Conservation (phyloP, 2,329 filamentous ascomycete species). For the Colletotrichum karsti region DNA sequence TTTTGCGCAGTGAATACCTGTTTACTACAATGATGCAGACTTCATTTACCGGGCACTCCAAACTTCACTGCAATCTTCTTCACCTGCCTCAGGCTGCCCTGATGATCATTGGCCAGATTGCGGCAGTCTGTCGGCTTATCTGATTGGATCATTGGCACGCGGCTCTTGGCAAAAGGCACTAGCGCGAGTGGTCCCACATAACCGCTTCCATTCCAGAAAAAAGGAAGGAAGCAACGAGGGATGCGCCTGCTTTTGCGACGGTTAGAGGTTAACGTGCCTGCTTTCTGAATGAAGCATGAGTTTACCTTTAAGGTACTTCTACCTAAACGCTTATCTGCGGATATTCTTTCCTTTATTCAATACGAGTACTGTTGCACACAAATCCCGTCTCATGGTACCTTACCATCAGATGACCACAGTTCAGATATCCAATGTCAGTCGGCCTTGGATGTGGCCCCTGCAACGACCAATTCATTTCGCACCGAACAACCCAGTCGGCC, state of each 20-base stretch:
- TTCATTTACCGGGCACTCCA: too few relatives aligned
- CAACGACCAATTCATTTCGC: not conserved
- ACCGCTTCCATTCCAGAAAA: slow-evolving; percentile 20
- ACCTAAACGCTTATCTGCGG: slow-evolving; percentile 19
- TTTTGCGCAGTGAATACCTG: too few relatives aligned
- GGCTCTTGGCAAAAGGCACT: slow-evolving; percentile 26
- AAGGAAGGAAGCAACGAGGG: slow-evolving; percentile 11
- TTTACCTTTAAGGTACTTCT: too few relatives aligned
- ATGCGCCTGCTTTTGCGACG: not conserved
- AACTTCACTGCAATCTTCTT: not conserved
- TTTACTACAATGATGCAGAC: too few relatives aligned
- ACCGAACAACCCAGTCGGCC: too few relatives aligned
- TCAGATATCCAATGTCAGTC: not conserved
- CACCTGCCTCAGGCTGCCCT: too few relatives aligned
- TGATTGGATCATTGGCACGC: not conserved
- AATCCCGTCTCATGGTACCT: not conserved
- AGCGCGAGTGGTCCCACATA: not conserved
- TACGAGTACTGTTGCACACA: not conserved
- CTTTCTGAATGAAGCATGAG: too few relatives aligned
- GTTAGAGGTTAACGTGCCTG: too few relatives aligned
- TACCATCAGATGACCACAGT: slow-evolving; percentile 21
- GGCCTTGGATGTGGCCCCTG: not conserved
- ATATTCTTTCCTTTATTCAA: not conserved
- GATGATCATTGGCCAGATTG: not conserved
- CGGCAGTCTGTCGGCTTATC: not conserved